Evolutionary conservation across 345 rosid genomes (phyloP).

Genomic region (Geranium brycei): DNA sequence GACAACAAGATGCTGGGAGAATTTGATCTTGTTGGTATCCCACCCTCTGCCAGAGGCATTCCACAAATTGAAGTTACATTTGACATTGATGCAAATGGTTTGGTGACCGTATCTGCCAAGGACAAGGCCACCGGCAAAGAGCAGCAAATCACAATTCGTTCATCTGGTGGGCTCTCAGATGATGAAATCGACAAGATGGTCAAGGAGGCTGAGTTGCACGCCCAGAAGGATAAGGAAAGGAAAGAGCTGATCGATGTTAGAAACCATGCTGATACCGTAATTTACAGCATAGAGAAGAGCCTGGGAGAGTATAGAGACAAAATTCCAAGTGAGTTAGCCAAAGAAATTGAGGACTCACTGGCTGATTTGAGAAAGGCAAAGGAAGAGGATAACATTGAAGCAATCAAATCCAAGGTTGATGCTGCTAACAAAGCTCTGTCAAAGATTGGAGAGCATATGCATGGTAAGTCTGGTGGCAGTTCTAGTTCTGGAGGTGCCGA

Average conservation of each 20-base stretch:
- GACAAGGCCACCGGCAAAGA: slow-evolving; percentile 29
- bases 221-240: slow-evolving; percentile 26
- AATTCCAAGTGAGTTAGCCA: slow-evolving; percentile 16
- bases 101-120: slow-evolving; percentile 25
- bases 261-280: slow-evolving; percentile 23
- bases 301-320: slow-evolving; percentile 25
- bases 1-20: slow-evolving; percentile 32
- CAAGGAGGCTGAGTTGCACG: slow-evolving; percentile 20
- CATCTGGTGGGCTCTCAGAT: slow-evolving; percentile 26
- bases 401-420: slow-evolving; percentile 7
- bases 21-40: slow-evolving; percentile 25
- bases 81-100: slow-evolving; percentile 32
- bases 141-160: slow-evolving; percentile 27
- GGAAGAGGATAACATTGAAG: slow-evolving; percentile 10
- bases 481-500: slow-evolving; percentile 5
- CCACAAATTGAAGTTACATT: slow-evolving; percentile 28
- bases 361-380: slow-evolving; percentile 18
- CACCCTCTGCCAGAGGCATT: slow-evolving; percentile 22
- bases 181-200: slow-evolving; percentile 30
- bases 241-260: slow-evolving; percentile 23
- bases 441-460: slow-evolving; percentile 19
- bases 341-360: slow-evolving; percentile 24
- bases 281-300: slow-evolving; percentile 30
- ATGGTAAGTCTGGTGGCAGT: slow-evolving; percentile 6
- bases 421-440: slow-evolving; percentile 13